phyloP scores from a whole-genome alignment of 2,329 filamentous ascomycete species.

The Bipolaris gigantea region DNA sequence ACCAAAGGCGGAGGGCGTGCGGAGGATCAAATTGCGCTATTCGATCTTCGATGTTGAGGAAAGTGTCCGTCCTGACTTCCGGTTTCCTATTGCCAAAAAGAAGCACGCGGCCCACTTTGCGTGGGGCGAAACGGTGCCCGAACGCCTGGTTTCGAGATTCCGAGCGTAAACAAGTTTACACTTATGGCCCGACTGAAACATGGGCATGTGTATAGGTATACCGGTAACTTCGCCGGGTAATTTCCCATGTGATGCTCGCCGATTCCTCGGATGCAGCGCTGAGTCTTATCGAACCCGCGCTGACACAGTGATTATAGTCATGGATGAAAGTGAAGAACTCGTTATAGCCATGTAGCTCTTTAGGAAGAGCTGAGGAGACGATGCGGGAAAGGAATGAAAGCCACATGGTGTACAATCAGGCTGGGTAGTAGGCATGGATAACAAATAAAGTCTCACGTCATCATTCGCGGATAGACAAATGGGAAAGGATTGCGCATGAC shows the following conservation, averaged over 20 bases:
- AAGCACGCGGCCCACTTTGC: neutral
- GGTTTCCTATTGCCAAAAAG: too few relatives aligned
- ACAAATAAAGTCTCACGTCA: neutral
- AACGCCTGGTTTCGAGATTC: slow-evolving; percentile 19
- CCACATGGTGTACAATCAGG: neutral
- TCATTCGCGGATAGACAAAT: slow-evolving; percentile 3
- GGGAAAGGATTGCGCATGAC: slow-evolving; percentile 2
- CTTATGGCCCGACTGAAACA: slow-evolving; percentile 3
- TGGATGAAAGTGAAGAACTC: slow-evolving; percentile 17
- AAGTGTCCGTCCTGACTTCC: neutral
- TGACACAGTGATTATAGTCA: slow-evolving; percentile 17
- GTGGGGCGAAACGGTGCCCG: slow-evolving; percentile 17
- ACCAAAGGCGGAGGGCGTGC: slow-evolving; percentile 7
- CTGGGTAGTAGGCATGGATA: neutral
- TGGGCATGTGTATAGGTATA: slow-evolving; percentile 13
- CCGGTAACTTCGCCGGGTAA: slow-evolving; percentile 11
- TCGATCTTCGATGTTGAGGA: neutral
- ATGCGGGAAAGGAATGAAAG: neutral
- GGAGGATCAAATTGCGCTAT: neutral
- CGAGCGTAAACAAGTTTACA: slow-evolving; percentile 10
- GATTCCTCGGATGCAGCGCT: slow-evolving; percentile 19
- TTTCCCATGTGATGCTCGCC: slow-evolving; percentile 12
- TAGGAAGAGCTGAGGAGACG: slow-evolving; percentile 12
- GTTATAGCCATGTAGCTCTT: slow-evolving; percentile 10
- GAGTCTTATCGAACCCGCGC: slow-evolving; percentile 21